These are phyloP conservation scores for Paraphaeosphaeria sporulosa DNA, from an alignment of 2,329 filamentous ascomycete species.

Conservation along the genomic window DNA sequence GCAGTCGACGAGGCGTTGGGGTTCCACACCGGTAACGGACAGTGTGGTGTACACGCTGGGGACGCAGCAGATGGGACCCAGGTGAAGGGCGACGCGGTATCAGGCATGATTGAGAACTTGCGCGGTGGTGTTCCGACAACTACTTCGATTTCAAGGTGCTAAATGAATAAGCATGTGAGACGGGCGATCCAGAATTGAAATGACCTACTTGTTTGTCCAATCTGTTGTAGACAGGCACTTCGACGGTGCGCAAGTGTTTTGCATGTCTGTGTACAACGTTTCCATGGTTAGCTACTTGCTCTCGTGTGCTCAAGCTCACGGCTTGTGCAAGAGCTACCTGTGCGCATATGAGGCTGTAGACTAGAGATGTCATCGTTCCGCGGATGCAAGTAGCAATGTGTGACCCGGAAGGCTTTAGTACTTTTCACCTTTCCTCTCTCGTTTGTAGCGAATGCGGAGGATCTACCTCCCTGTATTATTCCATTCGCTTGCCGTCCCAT, in stretches of 20 bases:
- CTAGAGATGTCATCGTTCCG: neutral
- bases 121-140: slow-evolving; percentile 22
- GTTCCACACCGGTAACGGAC: slow-evolving; percentile 16
- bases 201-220: slow-evolving; percentile 7
- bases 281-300: neutral
- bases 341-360: neutral
- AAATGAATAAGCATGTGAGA: slow-evolving; percentile 4
- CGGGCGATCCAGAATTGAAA: neutral
- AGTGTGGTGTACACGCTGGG: slow-evolving; percentile 19
- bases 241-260: neutral
- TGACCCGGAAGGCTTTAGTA: neutral
- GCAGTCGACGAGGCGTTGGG: slow-evolving; percentile 13
- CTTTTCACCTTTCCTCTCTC: neutral
- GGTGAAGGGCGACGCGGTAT: slow-evolving; percentile 20
- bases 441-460: neutral
- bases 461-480: neutral
- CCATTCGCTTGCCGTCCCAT: slow-evolving; percentile 1
- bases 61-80: slow-evolving; percentile 22
- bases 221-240: slow-evolving; percentile 13
- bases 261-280: neutral
- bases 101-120: slow-evolving; percentile 18
- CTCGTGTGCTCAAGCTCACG: neutral
- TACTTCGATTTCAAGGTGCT: slow-evolving; percentile 22
- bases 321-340: neutral
- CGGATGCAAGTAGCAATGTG: neutral